These are phyloP conservation scores for Glaciozyma antarctica DNA, from an alignment of 768 basidiomycete species.

Conservation along the genomic window DNA sequence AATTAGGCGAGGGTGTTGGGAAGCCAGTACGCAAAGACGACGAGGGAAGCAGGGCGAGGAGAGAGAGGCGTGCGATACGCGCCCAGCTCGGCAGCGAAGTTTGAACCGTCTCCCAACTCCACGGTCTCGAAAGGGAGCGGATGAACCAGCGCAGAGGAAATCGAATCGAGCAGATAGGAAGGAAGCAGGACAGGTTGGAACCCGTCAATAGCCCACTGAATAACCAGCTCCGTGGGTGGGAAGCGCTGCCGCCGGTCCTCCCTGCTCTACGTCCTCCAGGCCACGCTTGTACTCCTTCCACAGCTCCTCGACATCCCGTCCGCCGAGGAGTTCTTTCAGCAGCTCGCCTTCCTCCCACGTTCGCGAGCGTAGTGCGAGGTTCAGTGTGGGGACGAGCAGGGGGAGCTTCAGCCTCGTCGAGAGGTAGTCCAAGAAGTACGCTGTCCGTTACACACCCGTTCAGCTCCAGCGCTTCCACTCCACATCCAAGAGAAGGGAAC, in stretches of 20 bases:
- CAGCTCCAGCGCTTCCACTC: neutral
- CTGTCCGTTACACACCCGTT: slow-evolving; percentile 31
- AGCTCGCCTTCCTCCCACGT: slow-evolving; percentile 47
- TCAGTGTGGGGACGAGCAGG: slow-evolving; percentile 48
- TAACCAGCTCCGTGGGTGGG: slow-evolving; percentile 17
- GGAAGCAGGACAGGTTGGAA: too few species aligned
- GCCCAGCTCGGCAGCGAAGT: too few species aligned
- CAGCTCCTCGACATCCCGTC: slow-evolving; percentile 48
- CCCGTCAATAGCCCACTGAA: too few species aligned
- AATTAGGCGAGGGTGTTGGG: too few species aligned
- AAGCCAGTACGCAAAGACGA: too few species aligned
- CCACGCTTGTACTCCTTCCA: slow-evolving; percentile 49
- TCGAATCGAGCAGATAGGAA: too few species aligned
- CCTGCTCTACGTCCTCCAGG: neutral
- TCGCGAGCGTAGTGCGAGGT: slow-evolving; percentile 46
- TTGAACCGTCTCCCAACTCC: too few species aligned
- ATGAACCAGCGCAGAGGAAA: too few species aligned
- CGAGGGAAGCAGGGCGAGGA: too few species aligned
- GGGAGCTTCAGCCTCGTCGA: slow-evolving; percentile 47
- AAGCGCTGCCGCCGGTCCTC: slow-evolving; percentile 1
- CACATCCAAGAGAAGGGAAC: neutral
- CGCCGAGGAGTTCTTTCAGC: slow-evolving; percentile 49
- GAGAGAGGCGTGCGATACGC: too few species aligned
- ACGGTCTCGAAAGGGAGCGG: too few species aligned
- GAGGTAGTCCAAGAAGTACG: slow-evolving; percentile 63